Evolutionary conservation across 345 rosid species (phyloP).

Genomic region (Gossypium stocksii): DNA sequence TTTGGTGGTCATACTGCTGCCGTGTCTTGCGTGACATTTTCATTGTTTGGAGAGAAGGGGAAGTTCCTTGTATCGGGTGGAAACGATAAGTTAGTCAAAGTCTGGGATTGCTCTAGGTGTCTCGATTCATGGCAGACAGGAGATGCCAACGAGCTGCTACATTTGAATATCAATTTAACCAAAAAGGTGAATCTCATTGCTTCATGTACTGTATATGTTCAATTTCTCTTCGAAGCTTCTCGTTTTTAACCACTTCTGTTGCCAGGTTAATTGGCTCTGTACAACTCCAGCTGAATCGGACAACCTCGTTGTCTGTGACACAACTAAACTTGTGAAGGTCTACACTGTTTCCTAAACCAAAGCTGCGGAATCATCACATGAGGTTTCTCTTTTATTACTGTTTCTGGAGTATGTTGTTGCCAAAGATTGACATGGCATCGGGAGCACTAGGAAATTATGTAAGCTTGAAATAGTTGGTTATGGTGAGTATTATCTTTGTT

Average conservation of each 20-base stretch:
- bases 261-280: constrained; percentile 96
- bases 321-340: constrained; percentile 80
- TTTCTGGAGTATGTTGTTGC: background rate
- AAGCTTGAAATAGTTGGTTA: background rate
- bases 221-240: background rate
- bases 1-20: constrained; percentile 83
- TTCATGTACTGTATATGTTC: background rate
- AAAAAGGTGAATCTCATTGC: constrained; percentile 49
- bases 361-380: background rate
- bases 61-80: constrained; percentile 78
- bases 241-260: background rate
- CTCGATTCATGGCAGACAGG: constrained; percentile 33
- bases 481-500: background rate
- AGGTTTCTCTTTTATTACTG: background rate
- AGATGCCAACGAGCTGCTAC: constrained; percentile 35
- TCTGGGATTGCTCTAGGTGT: constrained; percentile 66
- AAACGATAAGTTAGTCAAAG: constrained; percentile 73
- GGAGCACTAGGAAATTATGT: background rate
- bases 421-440: background rate
- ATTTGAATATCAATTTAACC: constrained; percentile 47
- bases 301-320: constrained; percentile 85
- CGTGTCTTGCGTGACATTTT: constrained; percentile 78
- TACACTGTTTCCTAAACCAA: constrained; percentile 42
- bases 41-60: constrained; percentile 68
- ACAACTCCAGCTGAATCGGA: constrained; percentile 69